phyloP scores from a whole-genome alignment of 805 yeast species.

The Tetrapisispora pingtungensis region DNA sequence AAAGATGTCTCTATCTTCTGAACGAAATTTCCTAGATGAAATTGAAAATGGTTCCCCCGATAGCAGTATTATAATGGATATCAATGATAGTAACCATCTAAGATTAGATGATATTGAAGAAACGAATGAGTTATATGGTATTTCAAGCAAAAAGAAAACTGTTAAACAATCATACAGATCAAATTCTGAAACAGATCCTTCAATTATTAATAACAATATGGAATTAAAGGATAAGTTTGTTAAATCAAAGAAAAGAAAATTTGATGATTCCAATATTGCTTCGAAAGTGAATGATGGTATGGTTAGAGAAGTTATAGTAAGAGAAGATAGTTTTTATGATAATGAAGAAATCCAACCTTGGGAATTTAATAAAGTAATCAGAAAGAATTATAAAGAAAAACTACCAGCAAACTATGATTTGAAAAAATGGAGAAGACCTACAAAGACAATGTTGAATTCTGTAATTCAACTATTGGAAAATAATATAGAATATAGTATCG shows the following conservation, averaged over 20 bases:
- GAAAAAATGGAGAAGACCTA: conserved; percentile 19
- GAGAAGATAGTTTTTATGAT: neutral
- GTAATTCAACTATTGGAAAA: conserved; percentile 19
- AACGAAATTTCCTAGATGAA: conserved; percentile 2
- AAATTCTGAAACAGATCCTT: too few species aligned
- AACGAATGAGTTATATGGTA: conserved; percentile 2
- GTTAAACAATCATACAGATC: too few species aligned
- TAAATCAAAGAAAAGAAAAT: too few species aligned
- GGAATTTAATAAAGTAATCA: conserved; percentile 20
- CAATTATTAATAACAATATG: too few species aligned
- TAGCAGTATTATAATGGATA: conserved; percentile 9
- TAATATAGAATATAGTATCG: conserved; percentile 16
- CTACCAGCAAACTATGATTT: conserved; percentile 15
- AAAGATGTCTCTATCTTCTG: conserved; percentile 1
- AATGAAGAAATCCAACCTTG: conserved; percentile 9
- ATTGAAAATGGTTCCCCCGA: conserved; percentile 6
- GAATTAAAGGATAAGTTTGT: too few species aligned
- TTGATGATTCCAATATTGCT: too few species aligned
- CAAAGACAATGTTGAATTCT: conserved; percentile 10
- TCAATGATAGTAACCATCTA: conserved; percentile 8
- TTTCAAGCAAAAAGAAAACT: too few species aligned
- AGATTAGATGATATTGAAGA: conserved; percentile 12
- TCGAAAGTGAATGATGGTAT: neutral
- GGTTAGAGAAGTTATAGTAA: neutral
- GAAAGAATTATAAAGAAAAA: conserved; percentile 13